Evolutionary conservation across 2,329 filamentous ascomycete species (phyloP).

Genomic region (Stachybotrys echinatus): DNA sequence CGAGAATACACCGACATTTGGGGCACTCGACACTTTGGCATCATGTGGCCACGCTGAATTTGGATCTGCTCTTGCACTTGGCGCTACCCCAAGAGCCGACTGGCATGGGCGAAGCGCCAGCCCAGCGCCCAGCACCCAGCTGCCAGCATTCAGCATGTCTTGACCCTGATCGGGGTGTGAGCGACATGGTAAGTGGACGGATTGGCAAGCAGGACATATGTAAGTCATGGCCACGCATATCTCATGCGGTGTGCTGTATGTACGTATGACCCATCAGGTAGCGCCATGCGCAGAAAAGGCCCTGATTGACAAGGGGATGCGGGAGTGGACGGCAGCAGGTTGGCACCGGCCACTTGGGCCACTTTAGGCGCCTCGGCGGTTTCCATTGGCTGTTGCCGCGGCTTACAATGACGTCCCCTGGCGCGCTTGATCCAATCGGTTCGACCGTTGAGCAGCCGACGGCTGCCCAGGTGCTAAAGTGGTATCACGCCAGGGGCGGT

Average conservation of each 20-base stretch:
- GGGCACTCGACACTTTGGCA: slow-evolving; percentile 7
- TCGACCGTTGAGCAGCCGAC: background rate
- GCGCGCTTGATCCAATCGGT: slow-evolving; percentile 1
- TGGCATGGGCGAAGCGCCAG: no score
- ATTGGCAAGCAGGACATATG: slow-evolving; percentile 4
- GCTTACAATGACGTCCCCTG: slow-evolving; percentile 14
- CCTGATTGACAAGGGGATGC: slow-evolving; percentile 4
- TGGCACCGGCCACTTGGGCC: slow-evolving; percentile 19
- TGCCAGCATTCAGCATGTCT: no score
- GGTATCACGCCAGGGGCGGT: no score
- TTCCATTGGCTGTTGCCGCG: background rate
- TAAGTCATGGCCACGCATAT: slow-evolving; percentile 12
- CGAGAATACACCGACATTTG: slow-evolving; percentile 19
- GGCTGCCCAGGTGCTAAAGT: no score
- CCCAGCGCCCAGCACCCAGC: no score
- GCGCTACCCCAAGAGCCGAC: no score
- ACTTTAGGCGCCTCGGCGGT: slow-evolving; percentile 1
- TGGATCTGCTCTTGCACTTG: background rate
- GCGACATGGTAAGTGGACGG: background rate
- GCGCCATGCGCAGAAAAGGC: slow-evolving; percentile 2
- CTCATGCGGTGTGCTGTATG: slow-evolving; percentile 14
- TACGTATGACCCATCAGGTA: slow-evolving; percentile 2
- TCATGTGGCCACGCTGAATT: slow-evolving; percentile 12
- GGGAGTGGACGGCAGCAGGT: slow-evolving; percentile 11
- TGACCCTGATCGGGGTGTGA: background rate